Evolutionary conservation across 2,329 filamentous ascomycete genomes (phyloP).

Genomic region (Cyclaneusma minus): DNA sequence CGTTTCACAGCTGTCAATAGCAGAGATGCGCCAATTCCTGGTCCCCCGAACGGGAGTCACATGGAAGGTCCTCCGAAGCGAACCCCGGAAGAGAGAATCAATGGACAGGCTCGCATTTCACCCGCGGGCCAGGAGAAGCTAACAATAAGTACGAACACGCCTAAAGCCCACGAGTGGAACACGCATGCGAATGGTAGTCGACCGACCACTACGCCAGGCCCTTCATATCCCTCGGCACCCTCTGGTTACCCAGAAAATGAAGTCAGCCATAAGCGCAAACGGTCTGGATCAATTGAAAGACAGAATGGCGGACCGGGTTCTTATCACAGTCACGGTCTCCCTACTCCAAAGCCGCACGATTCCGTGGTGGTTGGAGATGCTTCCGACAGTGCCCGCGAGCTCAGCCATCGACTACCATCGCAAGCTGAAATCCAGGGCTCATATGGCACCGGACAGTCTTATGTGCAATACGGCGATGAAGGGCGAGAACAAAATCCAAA

Average conservation of each 20-base stretch:
- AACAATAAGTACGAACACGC: slow-evolving; percentile 15
- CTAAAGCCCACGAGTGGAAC: slow-evolving; percentile 14
- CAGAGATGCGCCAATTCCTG: slow-evolving; percentile 9
- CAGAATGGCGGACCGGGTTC: slow-evolving; percentile 15
- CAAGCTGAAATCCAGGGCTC: slow-evolving; percentile 20
- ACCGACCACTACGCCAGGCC: slow-evolving; percentile 5
- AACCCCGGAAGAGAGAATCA: slow-evolving; percentile 15
- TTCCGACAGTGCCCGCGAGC: not conserved
- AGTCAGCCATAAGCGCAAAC: slow-evolving; percentile 47
- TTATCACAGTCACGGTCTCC: slow-evolving; percentile 20
- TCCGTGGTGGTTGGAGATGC: slow-evolving; percentile 19
- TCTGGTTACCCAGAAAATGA: slow-evolving; percentile 18
- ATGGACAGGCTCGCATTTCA: slow-evolving; percentile 15
- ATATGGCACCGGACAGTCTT: slow-evolving; percentile 27
- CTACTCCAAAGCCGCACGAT: slow-evolving; percentile 17
- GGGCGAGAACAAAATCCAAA: slow-evolving; percentile 25
- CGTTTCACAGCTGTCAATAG: slow-evolving; percentile 21
- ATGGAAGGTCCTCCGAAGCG: slow-evolving; percentile 11
- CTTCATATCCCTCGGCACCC: slow-evolving; percentile 7
- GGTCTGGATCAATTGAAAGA: slow-evolving; percentile 45
- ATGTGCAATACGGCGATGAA: slow-evolving; percentile 29
- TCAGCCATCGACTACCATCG: slow-evolving; percentile 2
- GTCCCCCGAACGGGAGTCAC: slow-evolving; percentile 4
- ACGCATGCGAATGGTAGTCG: slow-evolving; percentile 12
- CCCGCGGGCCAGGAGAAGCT: slow-evolving; percentile 18